Evolutionary conservation across 2,329 filamentous ascomycete genomes (phyloP), one percentile per base, ranked within the genome.

Genomic region (Cadophora sp.): DNA sequence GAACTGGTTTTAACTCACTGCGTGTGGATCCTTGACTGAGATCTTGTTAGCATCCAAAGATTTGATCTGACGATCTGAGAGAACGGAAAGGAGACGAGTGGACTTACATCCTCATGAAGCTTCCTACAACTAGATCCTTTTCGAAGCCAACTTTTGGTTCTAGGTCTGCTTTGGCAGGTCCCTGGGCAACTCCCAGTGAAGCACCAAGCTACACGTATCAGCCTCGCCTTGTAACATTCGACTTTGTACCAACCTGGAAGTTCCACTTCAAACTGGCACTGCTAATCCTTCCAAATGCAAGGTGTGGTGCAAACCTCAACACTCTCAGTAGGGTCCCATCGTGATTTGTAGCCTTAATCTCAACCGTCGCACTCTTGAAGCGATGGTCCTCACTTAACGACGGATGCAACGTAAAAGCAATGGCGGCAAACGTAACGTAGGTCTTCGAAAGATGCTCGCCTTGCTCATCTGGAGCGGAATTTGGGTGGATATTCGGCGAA

Each of bases 341-440:
- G 18, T 78, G 3, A 80, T 74, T 62, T 14, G 47, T 41, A 6
- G 59, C 47, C 4, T 77, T 78, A 2, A 81, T 81, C 22, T 76
- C 77, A 24, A 84, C 82, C 13, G 78, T 79, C 3, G 82, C 82
- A 36, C 80, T 80, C 68, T 81, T 81, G 76, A 84, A 83, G 14
- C 83, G 81, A 72, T 83, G 81, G 1, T 75, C 73, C 22, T 73
- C 53, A 2, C 79, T 80, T 56, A 81, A 74, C 4, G 79, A 75
- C 0, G 82, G 80, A 69, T 84, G 83, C 30, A 84, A 82, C n/a
- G 82, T 81, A 61, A 84, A 84, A 56, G 79, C 80, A 41, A 84
- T 75, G 0, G 80, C 83, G 4, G 83, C 78, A 62, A 85, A 84
- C 66, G 83, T 83, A 11, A 84, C 80, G 61, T 82, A 76, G 43